These are phyloP conservation scores for Blastocystis sp. DNA, from an alignment of 352 stramenopile genomes.

Conservation along the genomic window DNA sequence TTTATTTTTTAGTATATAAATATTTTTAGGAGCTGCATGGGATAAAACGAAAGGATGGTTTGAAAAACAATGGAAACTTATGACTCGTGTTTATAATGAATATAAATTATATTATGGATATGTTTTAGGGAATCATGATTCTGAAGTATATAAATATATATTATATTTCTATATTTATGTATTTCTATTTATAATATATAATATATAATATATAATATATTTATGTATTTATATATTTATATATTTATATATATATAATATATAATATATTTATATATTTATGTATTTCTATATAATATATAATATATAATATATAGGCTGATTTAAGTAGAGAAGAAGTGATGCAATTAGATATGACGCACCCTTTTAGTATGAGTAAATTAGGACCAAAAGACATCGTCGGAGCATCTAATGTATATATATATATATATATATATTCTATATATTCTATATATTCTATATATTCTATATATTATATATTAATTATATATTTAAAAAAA, in stretches of 20 bases:
- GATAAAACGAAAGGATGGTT: conserved; percentile 30
- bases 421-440: conserved; percentile 26
- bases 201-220: no score
- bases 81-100: background rate
- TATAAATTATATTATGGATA: conserved; percentile 21
- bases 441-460: background rate
- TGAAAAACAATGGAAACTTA: conserved; percentile 20
- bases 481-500: no score
- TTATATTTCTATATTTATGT: no score
- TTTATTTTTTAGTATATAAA: conserved; percentile 35
- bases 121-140: conserved; percentile 26
- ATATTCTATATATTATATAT: background rate
- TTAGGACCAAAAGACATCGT: background rate
- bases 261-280: no score
- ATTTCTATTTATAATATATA: no score
- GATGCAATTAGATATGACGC: conserved; percentile 10
- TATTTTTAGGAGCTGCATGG: conserved; percentile 22
- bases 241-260: no score
- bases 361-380: conserved; percentile 14
- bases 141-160: background rate
- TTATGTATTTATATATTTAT: no score
- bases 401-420: no score
- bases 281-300: no score
- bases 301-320: background rate
- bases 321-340: conserved; percentile 13